A percentile compares a stretch with the other conserved stretches of the same genome.
These are phyloP conservation scores for Lactuca saligna DNA, from an alignment of 129 eudicot species.

Conservation along the genomic window DNA sequence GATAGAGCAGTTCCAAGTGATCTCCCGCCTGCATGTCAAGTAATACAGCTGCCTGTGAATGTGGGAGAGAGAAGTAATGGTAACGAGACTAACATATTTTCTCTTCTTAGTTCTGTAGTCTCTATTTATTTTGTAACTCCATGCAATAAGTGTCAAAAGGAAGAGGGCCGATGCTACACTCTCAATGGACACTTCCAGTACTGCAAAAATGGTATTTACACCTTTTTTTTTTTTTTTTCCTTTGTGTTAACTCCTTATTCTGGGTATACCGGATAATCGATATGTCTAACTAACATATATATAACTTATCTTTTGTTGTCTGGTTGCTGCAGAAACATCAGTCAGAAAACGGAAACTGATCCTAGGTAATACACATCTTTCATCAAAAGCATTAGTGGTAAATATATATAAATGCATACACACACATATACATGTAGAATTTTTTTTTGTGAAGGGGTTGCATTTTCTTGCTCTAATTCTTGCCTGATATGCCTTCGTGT, in stretches of 20 bases:
- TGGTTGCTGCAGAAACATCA: not conserved
- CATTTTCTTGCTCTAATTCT: too few species aligned
- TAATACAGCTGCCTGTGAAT: not conserved
- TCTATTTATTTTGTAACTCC: not conserved
- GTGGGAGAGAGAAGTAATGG: too few species aligned
- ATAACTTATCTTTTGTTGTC: not conserved
- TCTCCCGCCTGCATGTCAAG: constrained; percentile 20
- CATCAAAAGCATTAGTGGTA: too few species aligned
- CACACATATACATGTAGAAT: not conserved
- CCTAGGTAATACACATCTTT: not conserved
- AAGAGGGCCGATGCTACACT: constrained; percentile 13
- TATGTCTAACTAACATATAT: not conserved
- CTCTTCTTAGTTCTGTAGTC: not conserved
- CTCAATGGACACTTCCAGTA: not conserved
- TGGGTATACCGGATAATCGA: not conserved
- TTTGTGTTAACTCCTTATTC: not conserved
- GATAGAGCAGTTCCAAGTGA: not conserved
- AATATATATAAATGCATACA: too few species aligned
- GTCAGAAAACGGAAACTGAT: not conserved
- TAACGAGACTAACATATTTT: constrained; percentile 16
- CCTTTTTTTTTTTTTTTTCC: not conserved
- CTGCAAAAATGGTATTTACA: constrained; percentile 2
- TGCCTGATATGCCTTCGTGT: too few species aligned
- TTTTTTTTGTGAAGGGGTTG: too few species aligned
- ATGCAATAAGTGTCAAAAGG: constrained; percentile 10